phyloP scores from a whole-genome alignment of 345 rosid genomes.

The Salix purpurea region DNA sequence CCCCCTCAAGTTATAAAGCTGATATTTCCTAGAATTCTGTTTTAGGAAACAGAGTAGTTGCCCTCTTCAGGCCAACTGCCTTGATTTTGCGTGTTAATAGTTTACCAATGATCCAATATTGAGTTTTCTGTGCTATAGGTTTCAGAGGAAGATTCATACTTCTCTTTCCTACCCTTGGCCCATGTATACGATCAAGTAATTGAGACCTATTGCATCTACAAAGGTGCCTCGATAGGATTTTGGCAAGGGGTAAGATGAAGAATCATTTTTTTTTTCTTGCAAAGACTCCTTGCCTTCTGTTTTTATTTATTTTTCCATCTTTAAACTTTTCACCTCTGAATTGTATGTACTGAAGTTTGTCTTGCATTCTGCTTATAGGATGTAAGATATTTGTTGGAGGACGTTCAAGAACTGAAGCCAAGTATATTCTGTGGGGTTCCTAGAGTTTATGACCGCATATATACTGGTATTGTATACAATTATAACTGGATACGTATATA shows the following conservation, averaged over 20 bases:
- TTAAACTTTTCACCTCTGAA: neutral
- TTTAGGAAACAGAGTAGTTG: neutral
- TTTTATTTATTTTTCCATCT: neutral
- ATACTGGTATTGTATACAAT: slow-evolving; percentile 45
- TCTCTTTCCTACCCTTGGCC: slow-evolving; percentile 93
- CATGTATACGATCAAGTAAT: slow-evolving; percentile 83
- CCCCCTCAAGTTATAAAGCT: neutral
- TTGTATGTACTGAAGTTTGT: neutral
- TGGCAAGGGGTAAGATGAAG: slow-evolving; percentile 72
- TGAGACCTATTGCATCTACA: slow-evolving; percentile 69
- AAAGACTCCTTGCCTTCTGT: neutral
- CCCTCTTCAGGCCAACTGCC: neutral
- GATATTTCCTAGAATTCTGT: neutral
- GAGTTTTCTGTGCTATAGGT: slow-evolving; percentile 38
- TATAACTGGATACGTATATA: neutral
- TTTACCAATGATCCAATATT: neutral
- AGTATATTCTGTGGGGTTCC: slow-evolving; percentile 83
- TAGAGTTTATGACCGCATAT: slow-evolving; percentile 75
- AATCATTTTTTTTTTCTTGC: neutral
- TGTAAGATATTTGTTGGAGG: slow-evolving; percentile 69
- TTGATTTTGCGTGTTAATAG: neutral
- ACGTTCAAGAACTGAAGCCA: slow-evolving; percentile 78
- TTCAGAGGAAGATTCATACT: slow-evolving; percentile 66
- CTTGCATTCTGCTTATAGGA: slow-evolving; percentile 39
- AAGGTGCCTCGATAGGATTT: slow-evolving; percentile 79